A percentile compares a stretch with the other conserved stretches of the same genome.
Conservation (phyloP, 192 early-diverging fungal genomes). For the Coemansia sp. region DNA sequence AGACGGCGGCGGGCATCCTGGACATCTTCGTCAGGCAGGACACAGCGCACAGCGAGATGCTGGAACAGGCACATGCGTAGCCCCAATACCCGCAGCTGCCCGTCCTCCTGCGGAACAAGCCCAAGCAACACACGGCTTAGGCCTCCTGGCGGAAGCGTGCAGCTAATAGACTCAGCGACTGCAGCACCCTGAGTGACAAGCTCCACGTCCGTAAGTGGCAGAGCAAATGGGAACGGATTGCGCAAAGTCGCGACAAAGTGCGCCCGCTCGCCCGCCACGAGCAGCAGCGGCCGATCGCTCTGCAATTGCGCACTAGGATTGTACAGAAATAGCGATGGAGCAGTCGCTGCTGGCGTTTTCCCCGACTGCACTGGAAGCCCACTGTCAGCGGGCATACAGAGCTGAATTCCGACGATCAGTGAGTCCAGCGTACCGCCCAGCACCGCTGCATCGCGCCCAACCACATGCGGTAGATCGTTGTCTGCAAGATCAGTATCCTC, state of each 20-base stretch:
- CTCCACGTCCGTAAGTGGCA: constrained; percentile 28
- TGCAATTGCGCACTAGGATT: constrained; percentile 41
- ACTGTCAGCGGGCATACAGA: constrained; percentile 19
- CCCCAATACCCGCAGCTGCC: constrained; percentile 25
- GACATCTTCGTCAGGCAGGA: constrained; percentile 25
- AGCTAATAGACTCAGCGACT: neutral
- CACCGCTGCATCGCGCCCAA: constrained; percentile 31
- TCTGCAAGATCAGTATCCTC: neutral
- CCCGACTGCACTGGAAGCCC: constrained; percentile 8
- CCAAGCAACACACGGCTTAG: constrained; percentile 32
- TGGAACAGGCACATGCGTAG: constrained; percentile 32
- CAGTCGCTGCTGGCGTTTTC: neutral
- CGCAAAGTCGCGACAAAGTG: constrained; percentile 39
- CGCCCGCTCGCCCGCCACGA: constrained; percentile 28
- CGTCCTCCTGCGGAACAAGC: constrained; percentile 15
- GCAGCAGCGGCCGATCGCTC: constrained; percentile 20
- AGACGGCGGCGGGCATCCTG: constrained; percentile 16
- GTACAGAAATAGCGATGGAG: constrained; percentile 41
- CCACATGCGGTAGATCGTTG: neutral
- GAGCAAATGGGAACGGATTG: constrained; percentile 51
- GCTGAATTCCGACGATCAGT: constrained; percentile 42
- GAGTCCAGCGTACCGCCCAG: constrained; percentile 26
- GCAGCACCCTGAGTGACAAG: constrained; percentile 7
- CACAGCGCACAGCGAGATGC: constrained; percentile 26
- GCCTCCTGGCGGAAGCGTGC: constrained; percentile 25